phyloP scores from a whole-genome alignment of 805 yeast species.

The Schwanniomyces vanrijiae region DNA sequence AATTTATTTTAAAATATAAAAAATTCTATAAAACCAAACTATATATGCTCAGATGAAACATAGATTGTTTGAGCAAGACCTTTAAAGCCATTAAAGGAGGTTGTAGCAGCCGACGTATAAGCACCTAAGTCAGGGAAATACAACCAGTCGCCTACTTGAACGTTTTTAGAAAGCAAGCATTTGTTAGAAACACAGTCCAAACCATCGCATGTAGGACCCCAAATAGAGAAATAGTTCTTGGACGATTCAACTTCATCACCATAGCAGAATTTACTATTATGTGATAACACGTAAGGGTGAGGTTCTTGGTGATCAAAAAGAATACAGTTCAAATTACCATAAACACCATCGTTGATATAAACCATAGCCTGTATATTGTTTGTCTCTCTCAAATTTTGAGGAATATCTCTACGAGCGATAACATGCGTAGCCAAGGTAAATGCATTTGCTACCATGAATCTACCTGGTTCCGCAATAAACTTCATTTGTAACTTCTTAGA shows the following conservation, averaged over 20 bases:
- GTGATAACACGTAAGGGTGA: conserved; percentile 62
- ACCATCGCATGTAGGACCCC: conserved; percentile 99
- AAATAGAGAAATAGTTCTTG: conserved; percentile 58
- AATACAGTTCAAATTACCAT: conserved; percentile 93
- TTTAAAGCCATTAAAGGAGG: conserved; percentile 87
- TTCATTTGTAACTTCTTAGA: conserved; percentile 25
- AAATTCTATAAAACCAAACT: background rate
- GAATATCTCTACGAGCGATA: conserved; percentile 71
- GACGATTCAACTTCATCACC: conserved; percentile 15
- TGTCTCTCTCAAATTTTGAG: conserved; percentile 15
- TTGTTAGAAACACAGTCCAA: conserved; percentile 73
- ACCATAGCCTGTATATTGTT: conserved; percentile 57
- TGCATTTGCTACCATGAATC: conserved; percentile 82
- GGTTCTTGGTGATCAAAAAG: conserved; percentile 89
- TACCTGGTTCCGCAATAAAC: conserved; percentile 91
- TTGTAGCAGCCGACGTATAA: conserved; percentile 89
- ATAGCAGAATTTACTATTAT: conserved; percentile 47
- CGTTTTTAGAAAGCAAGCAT: conserved; percentile 54
- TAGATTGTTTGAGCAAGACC: conserved; percentile 60
- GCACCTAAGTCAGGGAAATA: conserved; percentile 86
- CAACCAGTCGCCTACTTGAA: conserved; percentile 89
- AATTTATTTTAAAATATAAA: background rate
- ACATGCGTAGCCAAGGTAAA: conserved; percentile 83
- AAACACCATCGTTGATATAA: conserved; percentile 92
- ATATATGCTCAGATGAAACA: conserved; percentile 32